Percentiles rank a stretch among this genome's conserved stretches.
Evolutionary conservation across 495 filamentous ascomycete genomes (phyloP).

Genomic region (Podospora comata): DNA sequence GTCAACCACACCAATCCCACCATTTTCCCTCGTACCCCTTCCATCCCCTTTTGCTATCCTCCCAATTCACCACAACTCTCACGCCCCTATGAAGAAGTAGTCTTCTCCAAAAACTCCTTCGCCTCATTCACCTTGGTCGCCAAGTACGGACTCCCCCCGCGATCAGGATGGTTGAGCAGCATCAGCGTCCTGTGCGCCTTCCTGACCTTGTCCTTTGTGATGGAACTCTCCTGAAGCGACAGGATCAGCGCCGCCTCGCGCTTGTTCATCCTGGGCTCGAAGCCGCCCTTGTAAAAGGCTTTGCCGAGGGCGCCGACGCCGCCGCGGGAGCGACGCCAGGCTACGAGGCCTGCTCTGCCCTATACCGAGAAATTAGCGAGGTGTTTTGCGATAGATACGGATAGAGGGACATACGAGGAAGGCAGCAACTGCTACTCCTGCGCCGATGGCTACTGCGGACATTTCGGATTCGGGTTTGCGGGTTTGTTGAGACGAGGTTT

Average conservation of each 20-base stretch:
- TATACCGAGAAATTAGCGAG: constrained; percentile 31
- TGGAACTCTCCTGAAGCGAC: constrained; percentile 79
- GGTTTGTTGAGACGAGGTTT: neutral
- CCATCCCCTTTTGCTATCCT: neutral
- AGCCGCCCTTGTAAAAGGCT: constrained; percentile 95
- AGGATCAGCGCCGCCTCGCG: constrained; percentile 89
- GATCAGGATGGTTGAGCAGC: constrained; percentile 96
- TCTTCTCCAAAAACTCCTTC: constrained; percentile 93
- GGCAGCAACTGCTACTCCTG: constrained; percentile 71
- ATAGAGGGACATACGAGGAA: constrained; percentile 59
- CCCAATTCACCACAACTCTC: too few relatives aligned
- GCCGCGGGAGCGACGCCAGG: constrained; percentile 76
- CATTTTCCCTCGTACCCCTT: neutral
- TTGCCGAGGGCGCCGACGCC: constrained; percentile 75
- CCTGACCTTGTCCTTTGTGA: constrained; percentile 88
- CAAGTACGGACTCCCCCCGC: constrained; percentile 92
- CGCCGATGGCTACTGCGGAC: constrained; percentile 72
- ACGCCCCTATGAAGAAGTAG: constrained; percentile 15
- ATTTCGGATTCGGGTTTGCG: constrained; percentile 43
- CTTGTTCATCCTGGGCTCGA: constrained; percentile 88
- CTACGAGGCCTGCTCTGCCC: constrained; percentile 89
- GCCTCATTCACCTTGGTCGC: constrained; percentile 98
- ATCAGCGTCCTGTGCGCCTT: constrained; percentile 96
- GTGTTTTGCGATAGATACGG: constrained; percentile 6
- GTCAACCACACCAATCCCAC: neutral